Evolutionary conservation across 352 stramenopile genomes (phyloP), one percentile per base, ranked within the genome.

Genomic region (Globisporangium polare): DNA sequence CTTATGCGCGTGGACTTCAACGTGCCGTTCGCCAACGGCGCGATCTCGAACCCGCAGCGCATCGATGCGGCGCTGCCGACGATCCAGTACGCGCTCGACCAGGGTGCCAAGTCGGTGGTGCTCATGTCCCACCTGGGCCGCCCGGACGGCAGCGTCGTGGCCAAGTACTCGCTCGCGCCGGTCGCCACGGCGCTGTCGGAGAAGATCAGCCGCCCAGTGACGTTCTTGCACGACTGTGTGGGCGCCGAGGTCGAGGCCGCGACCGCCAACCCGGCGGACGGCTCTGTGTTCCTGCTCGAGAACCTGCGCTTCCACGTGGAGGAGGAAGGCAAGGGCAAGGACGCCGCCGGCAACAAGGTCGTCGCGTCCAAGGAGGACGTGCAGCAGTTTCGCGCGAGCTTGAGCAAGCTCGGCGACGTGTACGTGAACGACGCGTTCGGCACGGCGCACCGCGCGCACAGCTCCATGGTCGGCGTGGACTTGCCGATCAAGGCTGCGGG

Each of bases 1-100:
- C 89, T 99, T 60, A 97, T 99, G 62, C 94, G 98, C 72, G 98
- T 98, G 63, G 98, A 99, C 86, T 98, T 99, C 66, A 99, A 99
- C 77, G 97, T 99, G 43, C 98, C 98, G 17, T 97, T 99, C 68
- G 78, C 86, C 18, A 91, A 96, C 73, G 97, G 94, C 62, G 96
- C 96, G 65, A 93, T 98, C 60, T 98, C 85, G 58, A 99, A 99
- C 88, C 99, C 97, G 63, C 97, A 99, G 72, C 96, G 98, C 72
- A 99, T 99, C 74, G 92, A 98, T 54, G 97, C 85, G 35, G 91
- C 90, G 72, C 63, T 99, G 71, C 83, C 98, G 39, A 99, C 97
- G 12, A 97, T 99, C 62, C 68, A 99, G 81, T 98, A 98, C 77
- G 92, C 99, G 64, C 91, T 98, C 57, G 82, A 94, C 59, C 94